Percentiles rank a stretch among this genome's conserved stretches.
Conservation (phyloP, 2,329 filamentous ascomycete genomes). For the Orbilia blumenaviensis region DNA sequence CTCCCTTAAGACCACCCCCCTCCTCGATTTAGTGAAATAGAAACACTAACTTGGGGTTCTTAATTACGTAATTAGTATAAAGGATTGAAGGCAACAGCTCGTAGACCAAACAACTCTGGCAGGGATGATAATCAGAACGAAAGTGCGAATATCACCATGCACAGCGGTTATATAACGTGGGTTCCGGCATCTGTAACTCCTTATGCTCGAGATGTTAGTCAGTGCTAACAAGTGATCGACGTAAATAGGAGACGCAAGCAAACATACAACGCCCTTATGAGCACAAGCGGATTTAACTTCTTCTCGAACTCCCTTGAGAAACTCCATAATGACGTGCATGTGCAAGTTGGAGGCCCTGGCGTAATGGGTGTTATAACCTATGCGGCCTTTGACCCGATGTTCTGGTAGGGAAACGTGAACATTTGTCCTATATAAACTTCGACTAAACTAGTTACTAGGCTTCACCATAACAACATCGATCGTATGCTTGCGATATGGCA, state of each 20-base stretch:
- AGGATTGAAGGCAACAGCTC: background rate
- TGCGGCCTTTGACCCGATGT: conserved; percentile 58
- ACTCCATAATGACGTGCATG: conserved; percentile 57
- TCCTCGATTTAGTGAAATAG: too few relatives aligned
- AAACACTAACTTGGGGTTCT: too few relatives aligned
- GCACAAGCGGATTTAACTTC: conserved; percentile 47
- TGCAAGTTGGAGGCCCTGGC: conserved; percentile 54
- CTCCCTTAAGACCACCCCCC: too few relatives aligned
- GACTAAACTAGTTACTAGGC: conserved; percentile 8
- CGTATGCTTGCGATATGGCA: conserved; percentile 58
- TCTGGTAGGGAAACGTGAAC: conserved; percentile 52
- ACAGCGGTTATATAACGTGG: conserved; percentile 46
- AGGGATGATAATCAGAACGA: conserved; percentile 10
- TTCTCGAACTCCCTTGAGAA: conserved; percentile 56
- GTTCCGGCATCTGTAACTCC: too few relatives aligned
- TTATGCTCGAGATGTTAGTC: background rate
- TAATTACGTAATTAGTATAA: background rate
- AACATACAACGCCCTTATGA: conserved; percentile 55
- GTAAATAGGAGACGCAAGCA: conserved; percentile 51
- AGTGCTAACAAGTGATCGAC: background rate
- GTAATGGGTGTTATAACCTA: conserved; percentile 58
- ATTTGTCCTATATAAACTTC: background rate
- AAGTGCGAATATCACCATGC: conserved; percentile 53
- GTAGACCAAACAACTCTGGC: background rate
- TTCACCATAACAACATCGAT: conserved; percentile 56